Base-by-base conservation (phyloP, 306 rosid genomes). In the Casuarina glauca region DNA sequence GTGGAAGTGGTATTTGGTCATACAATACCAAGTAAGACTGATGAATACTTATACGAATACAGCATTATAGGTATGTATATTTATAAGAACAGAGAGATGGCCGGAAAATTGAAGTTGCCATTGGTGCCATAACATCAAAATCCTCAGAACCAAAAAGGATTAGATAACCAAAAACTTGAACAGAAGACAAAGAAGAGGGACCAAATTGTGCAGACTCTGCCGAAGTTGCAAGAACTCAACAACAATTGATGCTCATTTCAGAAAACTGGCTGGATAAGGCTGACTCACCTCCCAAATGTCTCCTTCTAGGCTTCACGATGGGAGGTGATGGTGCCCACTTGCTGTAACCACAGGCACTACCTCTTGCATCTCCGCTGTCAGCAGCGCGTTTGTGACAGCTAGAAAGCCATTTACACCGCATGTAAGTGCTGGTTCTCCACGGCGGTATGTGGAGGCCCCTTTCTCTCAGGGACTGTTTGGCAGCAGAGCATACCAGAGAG, bases 371-470 rank as follows among this genome's bases (percentile, higher is more conserved):
- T 32, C 20, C 71, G 46, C 1, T 69, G 43, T 60, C 53, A 6
- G 38, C 45, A 32, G 49, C 17, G 54, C 63, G 76, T 79, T 72
- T 67, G n/a, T 50, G 72, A 69, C 61, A 54, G 16, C 50, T 70
- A 39, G 79, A 84, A 16, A 85, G 83, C 86, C 87, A 80, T 42
- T 86, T 78, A 58, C 82, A 79, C 73, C 76, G 71, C 88, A 93
- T 91, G 80, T 91, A 93, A 75, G 69, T 20, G 5, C 83, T 73
- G 16, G 89, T 89, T 76, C 98, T 91, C 97, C 98, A 93, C 49
- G 98, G 98, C 1, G 98, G 98, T 20, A 93, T 82, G 43, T 87
- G 90, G 48, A 93, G 89, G 15, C 98, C 97, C 52, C 73, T 91
- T 68, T 93, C 86, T 80, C 83, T 88, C 0, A 93, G 89, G 64